A percentile compares a stretch with the other conserved stretches of the same genome.
Conservation (phyloP, 768 basidiomycete genomes). For the Ramaria sp. region DNA sequence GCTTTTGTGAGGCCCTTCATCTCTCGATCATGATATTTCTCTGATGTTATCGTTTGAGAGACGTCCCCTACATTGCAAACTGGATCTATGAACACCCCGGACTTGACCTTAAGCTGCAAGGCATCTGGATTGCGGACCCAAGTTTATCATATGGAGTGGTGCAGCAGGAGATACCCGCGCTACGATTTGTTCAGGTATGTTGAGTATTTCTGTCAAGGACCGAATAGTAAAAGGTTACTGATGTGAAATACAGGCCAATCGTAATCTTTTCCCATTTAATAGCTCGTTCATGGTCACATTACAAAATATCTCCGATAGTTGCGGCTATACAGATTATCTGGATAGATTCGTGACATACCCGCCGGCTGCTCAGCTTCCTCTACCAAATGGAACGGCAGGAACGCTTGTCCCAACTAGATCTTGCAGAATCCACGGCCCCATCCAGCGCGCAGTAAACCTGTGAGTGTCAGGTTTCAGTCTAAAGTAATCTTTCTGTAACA, state of each 20-base stretch:
- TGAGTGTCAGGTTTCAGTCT: conserved; percentile 17
- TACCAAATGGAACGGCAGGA: conserved; percentile 18
- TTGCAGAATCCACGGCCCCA: conserved; percentile 38
- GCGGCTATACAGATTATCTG: conserved; percentile 25
- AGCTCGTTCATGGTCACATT: conserved; percentile 40
- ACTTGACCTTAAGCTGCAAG: conserved; percentile 12
- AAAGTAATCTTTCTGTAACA: background rate
- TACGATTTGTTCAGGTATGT: conserved; percentile 13
- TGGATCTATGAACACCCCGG: conserved; percentile 16
- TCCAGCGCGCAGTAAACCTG: conserved; percentile 39
- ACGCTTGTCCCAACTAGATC: conserved; percentile 16
- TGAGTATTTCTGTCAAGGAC: background rate
- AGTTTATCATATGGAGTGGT: conserved; percentile 13
- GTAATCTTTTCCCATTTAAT: conserved; percentile 51
- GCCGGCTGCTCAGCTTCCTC: conserved; percentile 21
- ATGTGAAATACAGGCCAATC: conserved; percentile 30
- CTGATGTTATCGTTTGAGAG: background rate
- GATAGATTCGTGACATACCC: conserved; percentile 26
- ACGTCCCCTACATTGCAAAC: conserved; percentile 16
- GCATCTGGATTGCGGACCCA: conserved; percentile 17
- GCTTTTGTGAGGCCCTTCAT: conserved; percentile 18
- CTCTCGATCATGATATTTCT: conserved; percentile 4
- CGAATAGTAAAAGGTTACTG: background rate
- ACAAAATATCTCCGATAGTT: conserved; percentile 23
- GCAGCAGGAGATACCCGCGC: conserved; percentile 14